Evolutionary conservation across 2,329 filamentous ascomycete genomes (phyloP).

Genomic region (Scedosporium apiospermum): DNA sequence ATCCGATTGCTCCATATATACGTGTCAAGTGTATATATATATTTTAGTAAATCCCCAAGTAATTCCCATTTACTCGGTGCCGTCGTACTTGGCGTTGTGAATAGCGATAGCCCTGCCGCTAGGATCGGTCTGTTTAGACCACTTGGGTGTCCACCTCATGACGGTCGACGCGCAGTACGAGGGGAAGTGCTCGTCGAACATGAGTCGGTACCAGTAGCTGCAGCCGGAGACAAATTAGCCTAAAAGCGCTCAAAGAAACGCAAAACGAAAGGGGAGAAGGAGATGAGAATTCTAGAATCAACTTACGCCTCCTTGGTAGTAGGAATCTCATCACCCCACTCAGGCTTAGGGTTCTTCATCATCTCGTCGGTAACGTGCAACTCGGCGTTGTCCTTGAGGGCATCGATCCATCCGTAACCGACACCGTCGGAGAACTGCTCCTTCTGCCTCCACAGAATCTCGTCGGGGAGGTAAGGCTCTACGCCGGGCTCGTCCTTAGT

Average conservation of each 20-base stretch:
- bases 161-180: constrained; percentile 84
- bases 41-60: not conserved
- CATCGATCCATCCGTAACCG: constrained; percentile 98
- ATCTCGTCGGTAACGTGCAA: constrained; percentile 87
- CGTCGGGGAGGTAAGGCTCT: constrained; percentile 83
- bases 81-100: constrained; percentile 65
- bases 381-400: constrained; percentile 89
- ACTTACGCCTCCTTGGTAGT: constrained; percentile 91
- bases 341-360: constrained; percentile 95
- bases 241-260: not conserved
- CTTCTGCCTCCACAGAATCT: constrained; percentile 97
- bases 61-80: constrained; percentile 16
- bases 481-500: constrained; percentile 74
- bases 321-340: constrained; percentile 89
- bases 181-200: constrained; percentile 99
- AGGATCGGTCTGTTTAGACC: constrained; percentile 93
- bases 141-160: constrained; percentile 93
- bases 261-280: not conserved
- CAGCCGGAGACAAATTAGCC: constrained; percentile 15
- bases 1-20: not conserved
- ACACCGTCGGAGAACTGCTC: constrained; percentile 99
- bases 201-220: constrained; percentile 91
- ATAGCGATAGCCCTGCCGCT: constrained; percentile 77
- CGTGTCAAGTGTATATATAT: not conserved
- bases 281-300: constrained; percentile 1